phyloP scores from a whole-genome alignment of 2,329 filamentous ascomycete genomes.

The Massarina eburnea region DNA sequence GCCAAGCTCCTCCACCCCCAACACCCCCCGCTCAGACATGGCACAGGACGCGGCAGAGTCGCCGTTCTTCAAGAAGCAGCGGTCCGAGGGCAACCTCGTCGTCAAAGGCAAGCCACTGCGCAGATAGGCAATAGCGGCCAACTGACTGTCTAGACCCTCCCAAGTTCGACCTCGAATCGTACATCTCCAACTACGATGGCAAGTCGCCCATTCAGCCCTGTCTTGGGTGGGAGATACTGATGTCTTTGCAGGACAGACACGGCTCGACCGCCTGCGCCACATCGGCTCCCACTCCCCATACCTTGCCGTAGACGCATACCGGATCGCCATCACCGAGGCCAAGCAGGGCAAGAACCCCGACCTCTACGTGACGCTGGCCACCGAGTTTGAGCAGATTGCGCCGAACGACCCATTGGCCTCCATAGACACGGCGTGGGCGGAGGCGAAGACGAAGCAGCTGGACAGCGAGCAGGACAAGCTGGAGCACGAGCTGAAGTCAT shows the following conservation, averaged over 20 bases:
- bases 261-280: conserved; percentile 75
- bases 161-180: conserved; percentile 88
- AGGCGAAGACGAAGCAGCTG: conserved; percentile 66
- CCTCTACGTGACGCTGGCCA: conserved; percentile 69
- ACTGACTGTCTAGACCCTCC: conserved; percentile 63
- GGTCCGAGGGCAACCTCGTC: conserved; percentile 26
- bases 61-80: conserved; percentile 36
- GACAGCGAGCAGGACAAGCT: conserved; percentile 72
- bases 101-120: conserved; percentile 31
- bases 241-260: conserved; percentile 66
- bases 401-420: conserved; percentile 69
- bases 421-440: conserved; percentile 75
- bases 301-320: conserved; percentile 78
- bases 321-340: conserved; percentile 73
- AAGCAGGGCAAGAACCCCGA: conserved; percentile 73
- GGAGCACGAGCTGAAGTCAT: conserved; percentile 82
- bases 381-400: conserved; percentile 63
- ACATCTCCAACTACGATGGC: conserved; percentile 89
- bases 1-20: not conserved
- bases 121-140: not conserved
- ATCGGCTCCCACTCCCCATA: conserved; percentile 78
- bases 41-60: conserved; percentile 38
- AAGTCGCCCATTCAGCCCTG: conserved; percentile 20
- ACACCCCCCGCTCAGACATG: conserved; percentile 23
- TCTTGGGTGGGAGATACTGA: not conserved